Evolutionary conservation across 257 asterid genomes (phyloP), one percentile per base, ranked within the genome.

Genomic region (Plantago major): DNA sequence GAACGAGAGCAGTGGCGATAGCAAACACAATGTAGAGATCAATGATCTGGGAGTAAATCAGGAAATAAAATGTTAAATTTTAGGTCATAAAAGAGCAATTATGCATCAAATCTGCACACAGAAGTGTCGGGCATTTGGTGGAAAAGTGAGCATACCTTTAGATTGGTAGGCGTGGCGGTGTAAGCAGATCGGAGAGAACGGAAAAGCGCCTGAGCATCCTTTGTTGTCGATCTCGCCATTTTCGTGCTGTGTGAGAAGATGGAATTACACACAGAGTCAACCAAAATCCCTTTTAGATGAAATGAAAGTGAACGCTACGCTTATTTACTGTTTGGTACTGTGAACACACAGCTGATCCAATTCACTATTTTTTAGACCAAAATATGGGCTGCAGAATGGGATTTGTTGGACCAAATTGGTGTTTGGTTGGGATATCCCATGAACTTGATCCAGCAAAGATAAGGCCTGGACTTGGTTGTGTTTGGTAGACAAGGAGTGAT

Each of bases 131-230:
- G 47, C n/a, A 0, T 44, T 10, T 38, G 3, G n/a, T 37, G 26
- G 37, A 57, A 63, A 14, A 54, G 22, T 12, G 58, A 11, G 44
- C 17, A 57, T 45, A 82, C 96, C 95, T 88, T 88, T 78, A 88
- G 86, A 69, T 83, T 78, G 28, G 82, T 78, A 4, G 94, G 86
- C 9, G 92, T 83, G 30, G 85, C 81, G 10, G 74, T 73, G 66
- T 88, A 88, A 51, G 95, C 92, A 49, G 92, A 70, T 13, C 86
- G 92, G 54, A 85, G 86, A 61, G 95, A 81, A 1, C 81, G 89
- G 58, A 81, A 45, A 26, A 88, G 92, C 9, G 79, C 85, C 60
- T 77, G 86, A 9, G 86, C 83, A 42, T 85, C 92, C 78, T 81
- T 81, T 40, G 89, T 55, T 64, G 86, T 57, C 59, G 96, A 80